Conservation (phyloP, 1,284 basidiomycete genomes). For the Fereydounia khargensis region DNA sequence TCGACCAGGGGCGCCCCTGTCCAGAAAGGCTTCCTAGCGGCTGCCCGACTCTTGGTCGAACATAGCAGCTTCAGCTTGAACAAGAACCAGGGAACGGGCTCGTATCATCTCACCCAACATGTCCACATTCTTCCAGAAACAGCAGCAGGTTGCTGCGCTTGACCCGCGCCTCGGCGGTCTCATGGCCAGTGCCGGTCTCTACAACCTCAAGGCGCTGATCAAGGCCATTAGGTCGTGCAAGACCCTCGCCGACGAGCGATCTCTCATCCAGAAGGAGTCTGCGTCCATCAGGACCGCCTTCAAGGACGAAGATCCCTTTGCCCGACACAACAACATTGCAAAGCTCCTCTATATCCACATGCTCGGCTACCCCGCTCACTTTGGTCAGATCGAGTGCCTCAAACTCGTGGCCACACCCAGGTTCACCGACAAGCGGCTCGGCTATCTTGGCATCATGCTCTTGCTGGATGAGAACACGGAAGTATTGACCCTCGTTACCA, state of each 20-base stretch:
- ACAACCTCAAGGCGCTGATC: constrained; percentile 59
- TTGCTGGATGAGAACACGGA: constrained; percentile 96
- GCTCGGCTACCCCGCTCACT: constrained; percentile 98
- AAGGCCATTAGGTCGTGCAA: constrained; percentile 62
- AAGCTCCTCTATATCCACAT: constrained; percentile 99
- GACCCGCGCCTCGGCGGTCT: constrained; percentile 56
- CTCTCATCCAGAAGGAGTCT: constrained; percentile 95
- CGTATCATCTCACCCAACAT: constrained; percentile 13
- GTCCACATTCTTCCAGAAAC: constrained; percentile 56
- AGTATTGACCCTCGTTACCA: constrained; percentile 94
- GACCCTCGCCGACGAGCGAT: constrained; percentile 97
- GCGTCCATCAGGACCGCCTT: constrained; percentile 96
- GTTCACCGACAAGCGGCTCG: constrained; percentile 93
- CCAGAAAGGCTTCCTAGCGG: background rate
- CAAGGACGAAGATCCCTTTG: constrained; percentile 78
- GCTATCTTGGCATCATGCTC: constrained; percentile 97
- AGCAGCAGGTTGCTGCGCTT: constrained; percentile 57
- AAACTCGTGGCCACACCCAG: constrained; percentile 97
- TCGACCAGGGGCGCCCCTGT: background rate
- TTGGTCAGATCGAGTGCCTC: constrained; percentile 98
- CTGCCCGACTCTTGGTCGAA: background rate
- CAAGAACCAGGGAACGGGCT: background rate
- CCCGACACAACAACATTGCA: constrained; percentile 93
- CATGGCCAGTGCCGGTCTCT: constrained; percentile 53
- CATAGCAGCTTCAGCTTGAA: background rate